phyloP scores from a whole-genome alignment of 352 stramenopile species.

The Phytophthora agathidicida region DNA sequence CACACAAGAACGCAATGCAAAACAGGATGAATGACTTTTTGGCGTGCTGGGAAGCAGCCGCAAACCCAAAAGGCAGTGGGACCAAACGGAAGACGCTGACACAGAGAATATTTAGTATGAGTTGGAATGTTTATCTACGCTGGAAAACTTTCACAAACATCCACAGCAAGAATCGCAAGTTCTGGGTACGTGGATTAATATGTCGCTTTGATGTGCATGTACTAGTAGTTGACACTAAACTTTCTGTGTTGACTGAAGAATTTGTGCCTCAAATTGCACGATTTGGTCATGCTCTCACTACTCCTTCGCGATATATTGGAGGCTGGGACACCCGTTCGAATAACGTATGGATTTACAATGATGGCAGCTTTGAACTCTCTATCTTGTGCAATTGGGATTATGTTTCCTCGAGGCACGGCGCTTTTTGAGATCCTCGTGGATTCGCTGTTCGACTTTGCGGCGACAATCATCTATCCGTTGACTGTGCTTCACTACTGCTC shows the following conservation, averaged over 20 bases:
- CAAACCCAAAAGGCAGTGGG: background rate
- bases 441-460: conserved; percentile 40
- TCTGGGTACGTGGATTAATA: conserved; percentile 36
- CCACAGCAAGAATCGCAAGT: conserved; percentile 35
- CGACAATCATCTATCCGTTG: conserved; percentile 38
- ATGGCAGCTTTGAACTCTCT: conserved; percentile 24
- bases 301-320: conserved; percentile 32
- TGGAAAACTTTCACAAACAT: conserved; percentile 30
- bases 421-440: conserved; percentile 41
- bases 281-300: conserved; percentile 30
- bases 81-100: background rate
- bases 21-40: background rate
- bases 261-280: conserved; percentile 29
- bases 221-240: too few relatives aligned
- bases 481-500: conserved; percentile 27
- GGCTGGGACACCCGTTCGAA: conserved; percentile 10
- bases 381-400: conserved; percentile 14
- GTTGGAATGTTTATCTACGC: conserved; percentile 3
- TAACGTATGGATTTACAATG: conserved; percentile 16
- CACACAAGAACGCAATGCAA: conserved; percentile 2
- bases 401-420: conserved; percentile 7
- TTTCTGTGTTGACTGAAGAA: conserved; percentile 28
- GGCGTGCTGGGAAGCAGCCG: background rate
- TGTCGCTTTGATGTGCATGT: background rate
- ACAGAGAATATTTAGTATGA: background rate